Percentiles rank a stretch among this genome's conserved stretches.
These are phyloP conservation scores for Colletotrichum plurivorum DNA, from an alignment of 2,329 filamentous ascomycete genomes.

Conservation along the genomic window DNA sequence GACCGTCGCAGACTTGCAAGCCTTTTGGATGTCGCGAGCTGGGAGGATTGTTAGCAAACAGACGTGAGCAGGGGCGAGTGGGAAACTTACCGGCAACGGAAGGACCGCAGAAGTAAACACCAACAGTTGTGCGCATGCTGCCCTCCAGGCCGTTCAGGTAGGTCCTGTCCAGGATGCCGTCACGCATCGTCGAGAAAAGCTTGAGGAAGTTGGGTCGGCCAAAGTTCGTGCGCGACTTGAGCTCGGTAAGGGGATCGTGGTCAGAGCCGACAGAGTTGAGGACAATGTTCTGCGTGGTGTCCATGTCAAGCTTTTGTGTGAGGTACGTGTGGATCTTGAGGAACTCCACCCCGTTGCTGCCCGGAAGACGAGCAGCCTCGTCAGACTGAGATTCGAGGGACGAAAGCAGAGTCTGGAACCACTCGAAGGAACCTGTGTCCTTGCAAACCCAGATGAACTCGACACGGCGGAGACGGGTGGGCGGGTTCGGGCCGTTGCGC, in stretches of 20 bases:
- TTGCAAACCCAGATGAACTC: conserved; percentile 99
- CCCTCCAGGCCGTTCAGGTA: conserved; percentile 88
- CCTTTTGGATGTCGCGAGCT: conserved; percentile 87
- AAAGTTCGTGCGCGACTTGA: conserved; percentile 92
- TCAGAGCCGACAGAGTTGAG: conserved; percentile 93
- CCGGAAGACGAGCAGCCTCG: conserved; percentile 76
- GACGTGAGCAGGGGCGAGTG: neutral
- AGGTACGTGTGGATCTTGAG: conserved; percentile 98
- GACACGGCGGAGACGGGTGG: conserved; percentile 89
- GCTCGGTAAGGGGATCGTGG: conserved; percentile 91
- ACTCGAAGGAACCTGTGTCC: conserved; percentile 95
- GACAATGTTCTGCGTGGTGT: conserved; percentile 96
- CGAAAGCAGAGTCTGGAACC: conserved; percentile 95
- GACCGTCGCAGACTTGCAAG: conserved; percentile 79
- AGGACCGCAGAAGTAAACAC: conserved; percentile 98
- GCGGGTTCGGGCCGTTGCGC: conserved; percentile 90
- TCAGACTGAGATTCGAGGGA: conserved; percentile 90
- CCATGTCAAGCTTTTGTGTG: conserved; percentile 91
- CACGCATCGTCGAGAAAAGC: conserved; percentile 86
- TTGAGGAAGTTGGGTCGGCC: conserved; percentile 90
- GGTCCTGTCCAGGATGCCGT: conserved; percentile 86
- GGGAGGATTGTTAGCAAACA: conserved; percentile 56
- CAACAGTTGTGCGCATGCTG: conserved; percentile 84
- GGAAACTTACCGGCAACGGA: conserved; percentile 73
- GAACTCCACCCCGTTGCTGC: conserved; percentile 83